Base-by-base conservation (phyloP, 2,329 filamentous ascomycete genomes). In the Trichophyton benhamiae region DNA sequence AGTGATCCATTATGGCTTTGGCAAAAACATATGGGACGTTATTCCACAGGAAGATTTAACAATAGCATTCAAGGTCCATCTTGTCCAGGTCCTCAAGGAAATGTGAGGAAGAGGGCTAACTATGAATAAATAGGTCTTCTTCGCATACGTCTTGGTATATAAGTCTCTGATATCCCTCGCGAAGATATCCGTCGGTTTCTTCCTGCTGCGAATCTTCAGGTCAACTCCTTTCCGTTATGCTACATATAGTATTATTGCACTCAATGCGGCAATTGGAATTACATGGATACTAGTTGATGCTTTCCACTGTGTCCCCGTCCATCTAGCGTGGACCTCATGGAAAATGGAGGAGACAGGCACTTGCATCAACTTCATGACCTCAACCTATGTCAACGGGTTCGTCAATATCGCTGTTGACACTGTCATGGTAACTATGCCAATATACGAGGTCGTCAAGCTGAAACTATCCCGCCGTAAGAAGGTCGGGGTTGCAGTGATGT, bases 101-200 rank as follows among this genome's bases (percentile, higher is more conserved):
- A 11, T 13, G 1, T 2, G 7, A 30, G 3, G 33, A 25, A 25
- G 33, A 3, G n/a, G 1, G 22, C 52, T 57, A 33, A 57, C 25
- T 27, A 27, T 4, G 13, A 15, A 20, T 38, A 7, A 13, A 2
- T 25, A 57, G 63, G 57, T 48, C 55, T 68, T 68, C 57, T 66
- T 64, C 41, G 60, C 60, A 5, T 66, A 66, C 22, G 65, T 64
- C 17, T 49, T 68, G 15, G 30, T 61, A 36, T 68, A 68, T 60
- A 68, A 68, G 60, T 46, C 59, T 5, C 62, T 65, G 17, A 68
- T 68, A 36, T 68, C 67, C 3, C 67, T 68, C 2, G 64, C 64
- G 8, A 68, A 68, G 42, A 68, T 68, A 22, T 68, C 67, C 9
- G 66, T 68, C 4, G 66, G 66, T 42, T 65, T 68, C 2, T 68